These are phyloP conservation scores for Rhodotorula kratochvilovae DNA, from an alignment of 768 basidiomycete species.

Conservation along the genomic window DNA sequence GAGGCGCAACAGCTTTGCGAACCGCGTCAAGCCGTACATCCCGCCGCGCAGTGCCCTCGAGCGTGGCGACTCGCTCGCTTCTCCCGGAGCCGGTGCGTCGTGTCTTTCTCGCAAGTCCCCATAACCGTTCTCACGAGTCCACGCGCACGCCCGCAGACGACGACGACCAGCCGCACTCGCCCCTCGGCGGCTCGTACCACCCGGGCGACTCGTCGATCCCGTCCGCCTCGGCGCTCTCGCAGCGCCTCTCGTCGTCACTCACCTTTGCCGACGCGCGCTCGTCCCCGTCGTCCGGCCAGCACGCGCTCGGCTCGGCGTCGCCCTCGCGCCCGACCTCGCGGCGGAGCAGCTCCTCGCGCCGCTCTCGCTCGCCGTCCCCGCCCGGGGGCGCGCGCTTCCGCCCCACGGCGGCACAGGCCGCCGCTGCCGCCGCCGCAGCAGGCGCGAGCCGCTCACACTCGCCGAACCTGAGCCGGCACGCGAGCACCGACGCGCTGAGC, in stretches of 20 bases:
- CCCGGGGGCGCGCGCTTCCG: background rate
- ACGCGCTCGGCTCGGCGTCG: slow-evolving; percentile 13
- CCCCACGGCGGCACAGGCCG: background rate
- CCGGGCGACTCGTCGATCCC: slow-evolving; percentile 8
- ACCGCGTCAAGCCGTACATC: slow-evolving; percentile 25
- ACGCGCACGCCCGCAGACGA: background rate
- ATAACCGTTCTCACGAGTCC: background rate
- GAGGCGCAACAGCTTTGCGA: slow-evolving; percentile 26
- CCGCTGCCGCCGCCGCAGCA: no score
- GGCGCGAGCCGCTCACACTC: slow-evolving; percentile 22
- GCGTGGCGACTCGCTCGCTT: slow-evolving; percentile 6
- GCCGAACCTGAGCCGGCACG: slow-evolving; percentile 25
- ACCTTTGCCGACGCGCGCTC: slow-evolving; percentile 30
- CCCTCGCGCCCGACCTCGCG: slow-evolving; percentile 20
- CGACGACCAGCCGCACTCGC: slow-evolving; percentile 1
- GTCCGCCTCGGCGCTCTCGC: slow-evolving; percentile 21
- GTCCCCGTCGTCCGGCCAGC: slow-evolving; percentile 1
- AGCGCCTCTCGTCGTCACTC: slow-evolving; percentile 24
- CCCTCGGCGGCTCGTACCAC: background rate
- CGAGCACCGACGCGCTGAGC: slow-evolving; percentile 27
- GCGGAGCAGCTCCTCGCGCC: slow-evolving; percentile 9
- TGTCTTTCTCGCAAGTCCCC: background rate
- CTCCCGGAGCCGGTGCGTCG: background rate
- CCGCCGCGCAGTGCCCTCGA: slow-evolving; percentile 1
- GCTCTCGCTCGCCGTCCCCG: slow-evolving; percentile 18